Evolutionary conservation across 2,329 filamentous ascomycete species (phyloP), one percentile per base, ranked within the genome.

Genomic region (Leptodontidium sp.): DNA sequence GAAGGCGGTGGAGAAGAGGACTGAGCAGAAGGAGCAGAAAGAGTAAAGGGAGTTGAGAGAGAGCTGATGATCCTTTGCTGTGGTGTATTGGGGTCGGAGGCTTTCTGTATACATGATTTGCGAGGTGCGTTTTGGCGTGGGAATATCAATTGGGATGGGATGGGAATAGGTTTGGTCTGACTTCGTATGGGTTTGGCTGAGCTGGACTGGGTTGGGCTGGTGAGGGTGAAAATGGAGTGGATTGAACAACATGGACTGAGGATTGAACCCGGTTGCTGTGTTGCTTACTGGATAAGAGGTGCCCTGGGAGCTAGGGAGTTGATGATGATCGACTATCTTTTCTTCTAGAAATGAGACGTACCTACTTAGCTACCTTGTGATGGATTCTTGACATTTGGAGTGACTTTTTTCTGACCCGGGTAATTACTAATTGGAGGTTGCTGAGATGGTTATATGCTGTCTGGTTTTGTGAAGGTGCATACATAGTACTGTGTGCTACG

Each of bases 1-100:
- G 29, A 72, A 65, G 55, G 71, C 71, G 21, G 62, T 70, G 62
- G 73, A 72, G 69, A 55, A 59, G 71, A 74, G 52, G 73, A 69
- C 24, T n/a, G 58, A 61, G 71, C 66, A 29, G 52, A 64, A 35
- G 55, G 53, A 55, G 24, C 15, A 47, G 62, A 63, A 47, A 24
- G 61, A 63, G 45, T 5, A 24, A 21, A 43, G 17, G 24, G 24
- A 40, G 21, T 24, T 21, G 35, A 24, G 35, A 9, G 17, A 47
- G 7, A 61, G 14, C 9, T 26, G 57, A 29, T 2, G 15, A 21
- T 21, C 21, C 21, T 21, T 21, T 21, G 21, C 21, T 21, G 21
- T 21, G 21, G 50, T 12, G 9, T 52, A 9, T 29, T 12, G 24
- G 17, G 11, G 24, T 14, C 9, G 38, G 38, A 2, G 47, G 43